A percentile compares a stretch with the other conserved stretches of the same genome.
phyloP scores from a whole-genome alignment of 176 grass and related monocot genomes.

The Thinopyrum elongatum region DNA sequence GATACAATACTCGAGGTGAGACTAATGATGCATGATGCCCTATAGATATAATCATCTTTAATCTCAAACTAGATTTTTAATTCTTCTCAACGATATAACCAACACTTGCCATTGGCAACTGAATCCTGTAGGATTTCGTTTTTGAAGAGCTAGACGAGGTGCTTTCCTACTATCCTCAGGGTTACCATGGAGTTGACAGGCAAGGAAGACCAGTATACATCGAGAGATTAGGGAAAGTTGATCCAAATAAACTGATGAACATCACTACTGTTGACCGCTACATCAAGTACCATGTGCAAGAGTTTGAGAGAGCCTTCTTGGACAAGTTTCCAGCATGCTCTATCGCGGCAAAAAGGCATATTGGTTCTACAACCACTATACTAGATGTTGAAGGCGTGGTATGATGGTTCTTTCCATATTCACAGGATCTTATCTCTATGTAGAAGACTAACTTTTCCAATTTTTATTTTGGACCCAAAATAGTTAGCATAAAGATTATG shows the following conservation, averaged over 20 bases:
- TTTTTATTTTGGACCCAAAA: not conserved
- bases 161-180: slow-evolving; percentile 71
- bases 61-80: not conserved
- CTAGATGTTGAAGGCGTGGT: slow-evolving; percentile 88
- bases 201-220: slow-evolving; percentile 88
- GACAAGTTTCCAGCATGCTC: slow-evolving; percentile 80
- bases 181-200: slow-evolving; percentile 85
- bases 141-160: slow-evolving; percentile 86
- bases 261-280: slow-evolving; percentile 84
- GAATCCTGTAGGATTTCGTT: slow-evolving; percentile 60
- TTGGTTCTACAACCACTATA: slow-evolving; percentile 83
- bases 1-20: slow-evolving; percentile 83
- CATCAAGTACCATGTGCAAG: slow-evolving; percentile 87
- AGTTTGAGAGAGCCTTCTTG: slow-evolving; percentile 77
- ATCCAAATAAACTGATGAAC: slow-evolving; percentile 74
- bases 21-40: not conserved
- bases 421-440: not conserved
- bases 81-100: not conserved
- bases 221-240: slow-evolving; percentile 77
- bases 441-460: not conserved
- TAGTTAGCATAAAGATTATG: not conserved
- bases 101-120: not conserved
- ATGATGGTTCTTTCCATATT: slow-evolving; percentile 41
- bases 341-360: slow-evolving; percentile 67
- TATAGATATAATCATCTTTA: not conserved